Evolutionary conservation across 2,329 filamentous ascomycete genomes (phyloP).

Genomic region (Mollisiaceae sp.): DNA sequence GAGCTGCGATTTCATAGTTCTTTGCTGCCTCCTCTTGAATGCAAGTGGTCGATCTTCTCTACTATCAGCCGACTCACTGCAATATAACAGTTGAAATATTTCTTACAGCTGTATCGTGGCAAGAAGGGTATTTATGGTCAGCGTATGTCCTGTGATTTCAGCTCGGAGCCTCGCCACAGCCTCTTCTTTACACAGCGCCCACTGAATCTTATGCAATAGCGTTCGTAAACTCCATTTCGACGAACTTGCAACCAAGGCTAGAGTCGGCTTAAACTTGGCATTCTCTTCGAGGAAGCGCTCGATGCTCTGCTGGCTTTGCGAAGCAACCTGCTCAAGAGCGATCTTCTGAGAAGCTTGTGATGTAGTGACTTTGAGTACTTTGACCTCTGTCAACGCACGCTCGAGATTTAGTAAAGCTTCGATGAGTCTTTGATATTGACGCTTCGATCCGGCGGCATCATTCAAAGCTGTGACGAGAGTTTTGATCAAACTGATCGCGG

Average conservation of each 20-base stretch:
- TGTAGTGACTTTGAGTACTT: background rate
- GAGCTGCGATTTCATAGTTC: background rate
- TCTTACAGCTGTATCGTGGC: background rate
- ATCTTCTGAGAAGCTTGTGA: background rate
- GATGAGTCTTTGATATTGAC: background rate
- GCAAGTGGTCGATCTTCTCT: background rate
- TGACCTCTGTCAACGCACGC: background rate
- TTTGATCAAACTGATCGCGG: background rate
- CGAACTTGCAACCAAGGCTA: background rate
- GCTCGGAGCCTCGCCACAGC: background rate
- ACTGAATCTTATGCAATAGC: background rate
- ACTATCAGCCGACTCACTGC: background rate
- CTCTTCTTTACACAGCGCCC: background rate
- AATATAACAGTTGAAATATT: background rate
- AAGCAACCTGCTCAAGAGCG: background rate
- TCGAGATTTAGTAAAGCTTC: background rate
- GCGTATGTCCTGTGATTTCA: background rate
- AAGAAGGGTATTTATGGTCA: slow-evolving; percentile 2
- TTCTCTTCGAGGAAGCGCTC: background rate
- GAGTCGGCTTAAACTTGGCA: background rate
- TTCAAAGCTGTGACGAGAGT: background rate
- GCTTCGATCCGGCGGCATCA: background rate
- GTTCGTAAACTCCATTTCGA: background rate
- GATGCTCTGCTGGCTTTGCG: background rate
- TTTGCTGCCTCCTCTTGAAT: background rate